phyloP scores from a whole-genome alignment of 2,329 filamentous ascomycete genomes.

The Penicillium sp. region DNA sequence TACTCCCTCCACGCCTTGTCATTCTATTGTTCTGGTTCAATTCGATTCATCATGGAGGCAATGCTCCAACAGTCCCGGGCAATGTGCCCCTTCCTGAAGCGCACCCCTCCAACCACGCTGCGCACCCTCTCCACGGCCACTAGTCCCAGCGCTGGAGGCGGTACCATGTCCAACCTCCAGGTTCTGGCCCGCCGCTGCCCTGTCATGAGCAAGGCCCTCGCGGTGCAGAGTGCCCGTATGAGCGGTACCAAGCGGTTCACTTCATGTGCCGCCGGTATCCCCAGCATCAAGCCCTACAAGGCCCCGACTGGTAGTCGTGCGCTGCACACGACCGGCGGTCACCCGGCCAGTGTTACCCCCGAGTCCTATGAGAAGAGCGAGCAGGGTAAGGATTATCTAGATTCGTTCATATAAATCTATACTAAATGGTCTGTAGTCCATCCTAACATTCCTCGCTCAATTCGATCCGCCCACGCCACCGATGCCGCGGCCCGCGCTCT shows the following conservation, averaged over 20 bases:
- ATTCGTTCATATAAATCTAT: neutral
- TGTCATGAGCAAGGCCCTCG: conserved; percentile 96
- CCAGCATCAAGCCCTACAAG: conserved; percentile 45
- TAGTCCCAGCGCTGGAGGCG: conserved; percentile 69
- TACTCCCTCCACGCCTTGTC: neutral
- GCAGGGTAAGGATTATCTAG: conserved; percentile 40
- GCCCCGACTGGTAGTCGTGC: conserved; percentile 59
- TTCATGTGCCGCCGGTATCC: conserved; percentile 31
- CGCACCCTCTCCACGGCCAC: conserved; percentile 73
- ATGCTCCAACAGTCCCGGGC: conserved; percentile 91
- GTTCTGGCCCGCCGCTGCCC: conserved; percentile 91
- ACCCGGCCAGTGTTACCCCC: conserved; percentile 73
- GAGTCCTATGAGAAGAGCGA: conserved; percentile 48
- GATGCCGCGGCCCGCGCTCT: conserved; percentile 37
- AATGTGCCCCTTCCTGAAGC: conserved; percentile 96
- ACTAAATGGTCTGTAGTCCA: conserved; percentile 21
- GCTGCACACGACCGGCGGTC: conserved; percentile 73
- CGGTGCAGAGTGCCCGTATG: conserved; percentile 62
- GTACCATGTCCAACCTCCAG: conserved; percentile 95
- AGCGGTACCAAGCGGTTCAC: conserved; percentile 38
- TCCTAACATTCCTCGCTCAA: conserved; percentile 24
- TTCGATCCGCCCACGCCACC: conserved; percentile 23
- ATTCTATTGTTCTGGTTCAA: conserved; percentile 3
- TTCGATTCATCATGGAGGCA: conserved; percentile 66
- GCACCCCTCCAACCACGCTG: conserved; percentile 84